A percentile compares a stretch with the other conserved stretches of the same genome.
phyloP scores from a whole-genome alignment of 176 grass and related monocot genomes.

The Triticum urartu region DNA sequence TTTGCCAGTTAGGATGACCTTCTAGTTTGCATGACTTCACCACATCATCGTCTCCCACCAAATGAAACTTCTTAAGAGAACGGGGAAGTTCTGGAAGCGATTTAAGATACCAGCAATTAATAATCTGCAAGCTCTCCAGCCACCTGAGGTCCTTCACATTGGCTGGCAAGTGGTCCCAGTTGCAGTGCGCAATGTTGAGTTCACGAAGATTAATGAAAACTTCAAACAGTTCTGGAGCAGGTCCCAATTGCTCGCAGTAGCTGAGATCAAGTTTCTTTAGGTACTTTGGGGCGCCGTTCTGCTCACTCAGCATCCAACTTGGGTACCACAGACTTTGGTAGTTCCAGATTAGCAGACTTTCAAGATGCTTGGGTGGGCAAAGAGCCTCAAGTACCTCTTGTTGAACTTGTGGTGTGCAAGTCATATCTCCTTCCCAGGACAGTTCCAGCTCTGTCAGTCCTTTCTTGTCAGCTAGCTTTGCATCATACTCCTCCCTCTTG shows the following conservation, averaged over 20 bases:
- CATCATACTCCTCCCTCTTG: neutral
- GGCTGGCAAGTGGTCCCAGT: neutral
- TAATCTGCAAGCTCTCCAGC: too few species aligned
- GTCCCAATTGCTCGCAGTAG: too few species aligned
- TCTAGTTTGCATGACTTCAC: neutral
- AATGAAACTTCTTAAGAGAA: neutral
- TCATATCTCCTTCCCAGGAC: neutral
- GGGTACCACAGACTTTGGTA: neutral
- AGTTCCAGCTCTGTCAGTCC: neutral
- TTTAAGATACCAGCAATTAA: neutral
- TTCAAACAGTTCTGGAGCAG: neutral
- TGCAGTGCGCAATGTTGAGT: neutral
- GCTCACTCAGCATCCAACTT: neutral
- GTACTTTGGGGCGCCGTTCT: neutral
- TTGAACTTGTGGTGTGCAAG: neutral
- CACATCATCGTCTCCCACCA: neutral
- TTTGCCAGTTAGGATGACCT: neutral
- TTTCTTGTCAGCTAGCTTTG: neutral
- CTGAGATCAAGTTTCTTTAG: neutral
- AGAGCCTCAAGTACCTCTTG: constrained; percentile 19
- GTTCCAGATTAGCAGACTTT: neutral
- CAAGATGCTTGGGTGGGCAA: neutral
- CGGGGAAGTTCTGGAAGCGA: neutral
- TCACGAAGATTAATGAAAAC: neutral
- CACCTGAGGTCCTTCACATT: neutral